These are phyloP conservation scores for Pseudohalonectria lignicola DNA, from an alignment of 2,329 filamentous ascomycete genomes.

Conservation along the genomic window DNA sequence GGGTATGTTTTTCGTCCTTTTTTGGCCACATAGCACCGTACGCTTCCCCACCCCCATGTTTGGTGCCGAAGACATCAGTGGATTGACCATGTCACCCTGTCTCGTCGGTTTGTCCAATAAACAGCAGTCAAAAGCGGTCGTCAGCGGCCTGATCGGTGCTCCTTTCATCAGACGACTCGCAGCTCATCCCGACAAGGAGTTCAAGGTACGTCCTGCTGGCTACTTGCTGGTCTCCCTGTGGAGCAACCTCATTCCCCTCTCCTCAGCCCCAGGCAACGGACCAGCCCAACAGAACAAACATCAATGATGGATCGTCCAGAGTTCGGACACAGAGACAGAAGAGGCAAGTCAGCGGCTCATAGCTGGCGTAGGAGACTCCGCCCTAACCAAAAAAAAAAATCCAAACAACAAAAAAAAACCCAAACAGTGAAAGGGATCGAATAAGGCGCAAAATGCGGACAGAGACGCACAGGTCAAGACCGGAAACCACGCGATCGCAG, in stretches of 20 bases:
- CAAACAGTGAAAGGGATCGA: conserved; percentile 10
- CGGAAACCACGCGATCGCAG: conserved; percentile 9
- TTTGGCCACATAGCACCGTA: no score
- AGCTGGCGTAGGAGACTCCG: no score
- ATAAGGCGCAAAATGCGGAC: conserved; percentile 10
- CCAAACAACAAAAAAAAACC: no score
- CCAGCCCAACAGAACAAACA: no score
- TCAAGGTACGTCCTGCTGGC: no score
- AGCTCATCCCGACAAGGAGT: conserved; percentile 9
- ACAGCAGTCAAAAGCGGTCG: conserved; percentile 8
- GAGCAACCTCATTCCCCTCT: background rate
- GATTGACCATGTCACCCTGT: background rate
- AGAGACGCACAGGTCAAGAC: conserved; percentile 10
- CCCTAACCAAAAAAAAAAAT: no score
- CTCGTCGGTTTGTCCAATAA: background rate
- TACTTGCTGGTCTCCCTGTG: background rate
- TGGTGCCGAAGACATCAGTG: background rate
- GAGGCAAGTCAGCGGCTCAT: no score
- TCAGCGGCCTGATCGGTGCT: conserved; percentile 10
- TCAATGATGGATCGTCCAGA: no score
- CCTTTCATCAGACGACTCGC: conserved; percentile 8
- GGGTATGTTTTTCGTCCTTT: no score
- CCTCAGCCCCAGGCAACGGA: no score
- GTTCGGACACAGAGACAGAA: no score
- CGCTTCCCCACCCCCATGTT: background rate